Evolutionary conservation across 78 protist genomes (phyloP).

Genomic region (Dictyostelium citrinum): DNA sequence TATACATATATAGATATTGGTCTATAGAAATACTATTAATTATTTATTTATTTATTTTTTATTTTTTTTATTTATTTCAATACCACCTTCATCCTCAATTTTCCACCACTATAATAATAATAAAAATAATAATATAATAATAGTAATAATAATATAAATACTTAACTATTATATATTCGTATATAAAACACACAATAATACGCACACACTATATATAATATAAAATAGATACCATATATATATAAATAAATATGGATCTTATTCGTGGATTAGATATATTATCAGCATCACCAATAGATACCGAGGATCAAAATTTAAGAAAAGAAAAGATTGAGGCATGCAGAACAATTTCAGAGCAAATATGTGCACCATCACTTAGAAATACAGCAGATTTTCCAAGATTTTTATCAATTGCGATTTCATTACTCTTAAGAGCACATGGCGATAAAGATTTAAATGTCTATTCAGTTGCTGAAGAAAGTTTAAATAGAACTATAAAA

Average conservation of each 20-base stretch:
- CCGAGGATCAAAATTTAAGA: conserved; percentile 34
- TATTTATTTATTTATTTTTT: background rate
- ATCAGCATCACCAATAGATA: conserved; percentile 28
- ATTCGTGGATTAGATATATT: conserved; percentile 56
- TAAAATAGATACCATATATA: no score
- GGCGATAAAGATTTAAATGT: conserved; percentile 82
- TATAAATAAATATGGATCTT: conserved; percentile 49
- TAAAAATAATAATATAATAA: no score
- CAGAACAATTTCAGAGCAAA: conserved; percentile 63
- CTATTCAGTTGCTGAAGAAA: conserved; percentile 80
- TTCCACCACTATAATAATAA: background rate
- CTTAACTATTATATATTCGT: no score
- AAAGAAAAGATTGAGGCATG: conserved; percentile 78
- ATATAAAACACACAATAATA: no score
- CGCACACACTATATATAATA: no score
- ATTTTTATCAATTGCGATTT: conserved; percentile 59
- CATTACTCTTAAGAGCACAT: conserved; percentile 72
- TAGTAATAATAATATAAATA: no score
- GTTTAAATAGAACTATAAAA: conserved; percentile 75
- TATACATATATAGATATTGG: background rate
- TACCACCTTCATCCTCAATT: background rate
- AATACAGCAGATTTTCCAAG: conserved; percentile 77
- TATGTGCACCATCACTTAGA: conserved; percentile 70
- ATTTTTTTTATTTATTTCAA: background rate
- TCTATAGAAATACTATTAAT: background rate